These are phyloP conservation scores for Cyclotella baltica DNA, from an alignment of 108 stramenopile species.

Conservation along the genomic window DNA sequence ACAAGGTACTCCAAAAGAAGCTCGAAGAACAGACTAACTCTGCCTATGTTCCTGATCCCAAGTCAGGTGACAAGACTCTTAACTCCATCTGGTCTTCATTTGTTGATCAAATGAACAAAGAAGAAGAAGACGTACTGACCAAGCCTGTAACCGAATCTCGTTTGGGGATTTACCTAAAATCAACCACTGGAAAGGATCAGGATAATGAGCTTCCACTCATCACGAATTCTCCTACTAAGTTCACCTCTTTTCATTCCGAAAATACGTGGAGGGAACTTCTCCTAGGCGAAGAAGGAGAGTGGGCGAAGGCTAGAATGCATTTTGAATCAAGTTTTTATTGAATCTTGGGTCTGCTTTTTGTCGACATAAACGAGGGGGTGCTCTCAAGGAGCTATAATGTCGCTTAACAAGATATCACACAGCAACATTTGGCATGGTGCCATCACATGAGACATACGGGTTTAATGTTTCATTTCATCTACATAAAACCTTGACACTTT, in stretches of 20 bases:
- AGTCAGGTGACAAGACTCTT: background rate
- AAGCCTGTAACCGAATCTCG: too few relatives aligned
- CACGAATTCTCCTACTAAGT: background rate
- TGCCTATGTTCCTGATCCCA: background rate
- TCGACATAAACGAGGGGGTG: too few relatives aligned
- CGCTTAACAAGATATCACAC: too few relatives aligned
- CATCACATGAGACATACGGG: too few relatives aligned
- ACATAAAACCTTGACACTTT: too few relatives aligned
- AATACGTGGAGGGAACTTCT: slow-evolving; percentile 27
- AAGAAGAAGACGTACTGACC: background rate
- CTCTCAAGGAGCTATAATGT: too few relatives aligned
- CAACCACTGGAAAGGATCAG: background rate
- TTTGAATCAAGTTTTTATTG: too few relatives aligned
- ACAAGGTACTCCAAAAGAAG: background rate
- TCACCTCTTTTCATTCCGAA: background rate
- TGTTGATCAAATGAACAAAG: background rate
- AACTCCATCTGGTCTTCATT: background rate
- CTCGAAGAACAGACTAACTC: background rate
- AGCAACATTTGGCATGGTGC: too few relatives aligned
- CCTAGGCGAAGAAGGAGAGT: slow-evolving; percentile 10
- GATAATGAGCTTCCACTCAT: background rate
- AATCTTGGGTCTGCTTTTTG: too few relatives aligned
- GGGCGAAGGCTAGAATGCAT: background rate
- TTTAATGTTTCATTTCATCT: too few relatives aligned
- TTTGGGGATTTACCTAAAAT: background rate